Base-by-base conservation (phyloP, 1,284 basidiomycete genomes). In the Pyrrhoderma lamaoense region DNA sequence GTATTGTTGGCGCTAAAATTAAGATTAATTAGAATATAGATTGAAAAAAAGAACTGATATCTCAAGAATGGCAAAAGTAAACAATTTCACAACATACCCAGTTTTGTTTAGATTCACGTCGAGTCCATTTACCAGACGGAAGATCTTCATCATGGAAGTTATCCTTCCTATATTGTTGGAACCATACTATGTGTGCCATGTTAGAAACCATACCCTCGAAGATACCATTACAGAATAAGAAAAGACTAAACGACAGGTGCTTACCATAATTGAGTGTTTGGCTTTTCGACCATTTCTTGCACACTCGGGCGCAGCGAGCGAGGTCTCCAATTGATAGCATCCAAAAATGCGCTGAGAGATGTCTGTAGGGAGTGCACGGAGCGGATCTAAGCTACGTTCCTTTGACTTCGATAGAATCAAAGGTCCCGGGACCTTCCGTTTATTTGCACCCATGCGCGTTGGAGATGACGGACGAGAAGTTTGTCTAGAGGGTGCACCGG, bases 181-280 rank as follows among this genome's bases (percentile, higher is more conserved):
- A 94, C 91, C 91, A 94, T 2, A 93, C 91, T 94, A 59, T 1
- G 47, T 11, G 27, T 11, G 27, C 11, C 19, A 25, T 53, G 22
- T 55, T 45, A 27, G 42, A 34, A 43, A 57, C 36, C 36, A 31
- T 38, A 13, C 54, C 36, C 22, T 45, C 37, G 34, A 31, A 21
- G 51, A 25, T 14, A 21, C 52, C 42, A 18, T 45, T 45, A 21
- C 47, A 19, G 11, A 35, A 46, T 27, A 8, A 21, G 16, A 9
- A 34, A 9, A 39, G 14, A 50, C 22, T 9, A 16, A 37, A 37
- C 9, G 11, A 37, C 9, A 16, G 35, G 11, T 37, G 71, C 81
- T 52, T 57, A 90, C 91, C 82, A 64, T 94, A 93, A 66, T 95
- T 95, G 53, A 94, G 64, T 0, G 89, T 89, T 67, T 92, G 89